Evolutionary conservation across 148 eudicot genomes (phyloP), one percentile per base, ranked within the genome.

Genomic region (Gaultheria prostrata): DNA sequence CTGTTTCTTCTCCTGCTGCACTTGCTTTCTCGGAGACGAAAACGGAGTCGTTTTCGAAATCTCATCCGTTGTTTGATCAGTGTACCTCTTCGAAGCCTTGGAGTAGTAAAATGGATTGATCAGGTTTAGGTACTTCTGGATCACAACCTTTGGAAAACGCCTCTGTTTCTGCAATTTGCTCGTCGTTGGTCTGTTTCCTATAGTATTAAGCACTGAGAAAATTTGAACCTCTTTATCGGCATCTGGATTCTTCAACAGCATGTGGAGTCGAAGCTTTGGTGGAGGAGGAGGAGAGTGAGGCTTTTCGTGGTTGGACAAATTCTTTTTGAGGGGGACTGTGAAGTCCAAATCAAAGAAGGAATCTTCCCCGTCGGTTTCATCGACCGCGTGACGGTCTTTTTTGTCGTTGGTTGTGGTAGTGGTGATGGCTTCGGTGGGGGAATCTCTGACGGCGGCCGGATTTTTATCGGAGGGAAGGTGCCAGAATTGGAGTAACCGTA

Each of bases 311-410:
- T 21, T 32, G 43, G 43, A 39, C 43, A 11, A 13, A 24, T 80
- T 53, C 54, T 71, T 82, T 20, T 32, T 57, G 65, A 87, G 84
- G 2, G 90, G 89, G 11, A 85, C 86, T 3, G 92, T 83, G 83
- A 94, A 85, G 79, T 88, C 94, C 80, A 94, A 86, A 49, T 94
- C 98, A 82, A 94, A 92, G 86, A 91, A 93, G 1, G 98, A 93
- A 26, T 94, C 94, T 7, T 85, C 88, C 4, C 79, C 84, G 75
- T 88, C 83, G 21, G 73, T 32, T 59, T 71, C 86, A 50, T 71
- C 86, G 2, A 78, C 57, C 32, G 83, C 33, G 53, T 83, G 81
- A n/a, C 26, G 57, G 78, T 49, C 61, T 26, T 57, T 53, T 33
- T 0, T 46, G 46, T 76, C 49, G 28, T 59, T 83, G 56, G n/a